These are phyloP conservation scores for Eutrema salsugineum DNA, from an alignment of 441 rosid species.

Conservation along the genomic window DNA sequence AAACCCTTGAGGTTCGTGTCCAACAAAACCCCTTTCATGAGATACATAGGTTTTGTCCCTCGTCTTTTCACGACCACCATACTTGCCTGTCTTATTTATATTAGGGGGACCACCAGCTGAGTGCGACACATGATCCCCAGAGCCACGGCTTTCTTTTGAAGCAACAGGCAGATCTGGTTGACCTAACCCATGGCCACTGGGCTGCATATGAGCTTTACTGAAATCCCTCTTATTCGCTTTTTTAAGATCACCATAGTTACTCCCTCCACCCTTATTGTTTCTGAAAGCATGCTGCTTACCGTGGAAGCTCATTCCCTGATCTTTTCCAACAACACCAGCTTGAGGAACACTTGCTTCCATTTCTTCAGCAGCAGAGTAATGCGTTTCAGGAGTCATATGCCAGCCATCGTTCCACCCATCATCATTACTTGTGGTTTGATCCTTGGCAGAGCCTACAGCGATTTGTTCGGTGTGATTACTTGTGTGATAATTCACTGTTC, in stretches of 20 bases:
- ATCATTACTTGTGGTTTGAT: conserved; percentile 43
- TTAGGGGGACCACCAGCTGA: conserved; percentile 32
- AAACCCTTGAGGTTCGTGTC: conserved; percentile 32
- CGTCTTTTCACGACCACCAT: conserved; percentile 38
- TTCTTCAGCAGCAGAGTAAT: conserved; percentile 32
- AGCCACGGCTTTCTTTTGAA: conserved; percentile 52
- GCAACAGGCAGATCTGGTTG: conserved; percentile 40
- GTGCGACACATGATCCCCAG: conserved; percentile 60
- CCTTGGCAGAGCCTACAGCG: conserved; percentile 41
- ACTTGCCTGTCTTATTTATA: conserved; percentile 40
- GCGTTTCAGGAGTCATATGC: conserved; percentile 50
- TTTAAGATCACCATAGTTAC: conserved; percentile 54
- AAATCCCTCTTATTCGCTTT: conserved; percentile 41
- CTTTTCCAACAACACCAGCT: conserved; percentile 40
- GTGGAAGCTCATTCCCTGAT: conserved; percentile 48
- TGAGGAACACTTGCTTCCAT: conserved; percentile 32
- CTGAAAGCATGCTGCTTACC: conserved; percentile 59
- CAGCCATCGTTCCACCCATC: conserved; percentile 56
- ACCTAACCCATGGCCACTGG: conserved; percentile 40
- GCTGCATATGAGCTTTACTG: conserved; percentile 39
- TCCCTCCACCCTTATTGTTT: conserved; percentile 52
- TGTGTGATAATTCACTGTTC: conserved; percentile 41
- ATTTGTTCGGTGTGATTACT: conserved; percentile 28
- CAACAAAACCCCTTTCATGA: conserved; percentile 40
- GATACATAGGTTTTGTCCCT: conserved; percentile 40